These are phyloP conservation scores for Pyricularia grisea DNA, from an alignment of 2,329 filamentous ascomycete species.

Conservation along the genomic window DNA sequence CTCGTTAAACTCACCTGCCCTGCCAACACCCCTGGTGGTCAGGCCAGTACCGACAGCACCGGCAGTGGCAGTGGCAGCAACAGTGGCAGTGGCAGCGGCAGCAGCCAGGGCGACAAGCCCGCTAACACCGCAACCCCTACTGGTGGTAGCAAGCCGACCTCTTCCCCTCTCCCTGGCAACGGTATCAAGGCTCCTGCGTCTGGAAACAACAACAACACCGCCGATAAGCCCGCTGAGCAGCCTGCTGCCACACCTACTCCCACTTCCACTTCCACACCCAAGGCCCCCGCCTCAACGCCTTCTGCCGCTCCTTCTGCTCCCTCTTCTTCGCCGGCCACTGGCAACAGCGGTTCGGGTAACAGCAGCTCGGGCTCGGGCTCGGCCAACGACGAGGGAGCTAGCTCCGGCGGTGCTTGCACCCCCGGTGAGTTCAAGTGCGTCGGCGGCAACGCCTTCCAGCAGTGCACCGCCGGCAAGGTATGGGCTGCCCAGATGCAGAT, in stretches of 20 bases:
- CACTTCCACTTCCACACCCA: slow-evolving; percentile 5
- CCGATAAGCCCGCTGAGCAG: background rate
- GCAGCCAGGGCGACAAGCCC: background rate
- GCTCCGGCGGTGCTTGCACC: slow-evolving; percentile 28
- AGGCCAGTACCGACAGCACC: background rate
- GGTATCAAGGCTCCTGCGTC: background rate
- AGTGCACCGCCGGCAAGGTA: slow-evolving; percentile 33
- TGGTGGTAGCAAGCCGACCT: background rate
- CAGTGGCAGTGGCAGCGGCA: no score
- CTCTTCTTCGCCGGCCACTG: slow-evolving; percentile 7
- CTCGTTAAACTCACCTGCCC: slow-evolving; percentile 1
- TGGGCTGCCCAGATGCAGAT: slow-evolving; percentile 33
- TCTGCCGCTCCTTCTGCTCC: slow-evolving; percentile 5
- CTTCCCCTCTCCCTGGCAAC: background rate
- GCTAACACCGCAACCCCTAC: background rate
- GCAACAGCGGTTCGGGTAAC: slow-evolving; percentile 22
- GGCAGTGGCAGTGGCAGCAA: no score
- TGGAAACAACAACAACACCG: background rate
- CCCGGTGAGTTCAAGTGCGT: slow-evolving; percentile 40
- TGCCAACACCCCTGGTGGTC: slow-evolving; percentile 2
- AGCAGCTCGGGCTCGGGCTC: slow-evolving; percentile 21
- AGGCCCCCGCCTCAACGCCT: slow-evolving; percentile 19
- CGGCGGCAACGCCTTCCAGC: slow-evolving; percentile 35
- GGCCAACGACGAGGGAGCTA: slow-evolving; percentile 21
- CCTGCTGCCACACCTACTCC: background rate